Evolutionary conservation across 306 rosid genomes (phyloP), one percentile per base, ranked within the genome.

Genomic region (Castanea crenata): DNA sequence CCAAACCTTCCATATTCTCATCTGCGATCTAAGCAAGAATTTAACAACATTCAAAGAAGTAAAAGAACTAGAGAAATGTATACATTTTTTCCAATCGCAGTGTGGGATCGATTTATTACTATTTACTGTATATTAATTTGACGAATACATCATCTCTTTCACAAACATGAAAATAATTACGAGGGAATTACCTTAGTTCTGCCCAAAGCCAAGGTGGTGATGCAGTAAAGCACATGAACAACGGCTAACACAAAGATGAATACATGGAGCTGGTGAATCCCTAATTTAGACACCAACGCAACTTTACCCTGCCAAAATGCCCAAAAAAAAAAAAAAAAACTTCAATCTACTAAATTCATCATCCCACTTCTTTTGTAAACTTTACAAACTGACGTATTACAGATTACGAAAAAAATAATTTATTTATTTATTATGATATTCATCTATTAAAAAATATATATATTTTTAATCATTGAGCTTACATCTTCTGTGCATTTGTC

Each of bases 191-290:
- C 96, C 97, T 94, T 92, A 21, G 78, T 78, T 85, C 90, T 87
- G 52, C 98, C 97, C 58, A 94, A 81, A 79, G 73, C 74, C 74
- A 89, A 49, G 25, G 94, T 94, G 58, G 74, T 18, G 46, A 90
- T 83, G 87, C 98, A 94, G 29, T 89, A 88, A 3, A 92, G 83
- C 8, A 94, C 79, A 74, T 94, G 98, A 80, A 83, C 86, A 56
- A 83, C 16, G 8, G 97, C 97, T 10, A 94, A 68, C 54, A 81
- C 87, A 79, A 92, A 92, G 73, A 94, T 92, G 86, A 94, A 94
- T 6, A 92, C 73, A 71, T 94, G 98, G 63, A 94, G 97, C 88
- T 94, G 89, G 76, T 94, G 98, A 82, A 92, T 88, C 34, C 88
- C 98, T 78, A 92, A 92, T 20, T 94, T 90, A 3, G 98, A 86